phyloP scores from a whole-genome alignment of 2,329 filamentous ascomycete genomes.

The Zelopaecilomyces penicillatus region DNA sequence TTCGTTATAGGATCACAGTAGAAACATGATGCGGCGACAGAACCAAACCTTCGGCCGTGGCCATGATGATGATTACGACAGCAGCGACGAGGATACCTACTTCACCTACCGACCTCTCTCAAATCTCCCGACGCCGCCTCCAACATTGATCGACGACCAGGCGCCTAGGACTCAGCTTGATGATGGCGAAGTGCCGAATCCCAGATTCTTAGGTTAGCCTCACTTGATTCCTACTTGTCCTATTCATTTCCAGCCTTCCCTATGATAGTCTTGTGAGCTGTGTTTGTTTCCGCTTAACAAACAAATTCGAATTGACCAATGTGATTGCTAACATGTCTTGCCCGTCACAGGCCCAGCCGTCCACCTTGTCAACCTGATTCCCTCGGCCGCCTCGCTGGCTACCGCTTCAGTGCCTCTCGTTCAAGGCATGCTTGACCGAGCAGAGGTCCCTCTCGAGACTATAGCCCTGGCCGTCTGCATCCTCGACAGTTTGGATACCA shows the following conservation, averaged over 20 bases:
- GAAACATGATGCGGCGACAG: conserved; percentile 8
- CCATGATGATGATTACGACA: conserved; percentile 9
- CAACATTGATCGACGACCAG: conserved; percentile 42
- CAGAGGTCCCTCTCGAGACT: conserved; percentile 50
- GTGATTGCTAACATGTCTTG: conserved; percentile 8
- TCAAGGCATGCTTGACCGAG: conserved; percentile 51
- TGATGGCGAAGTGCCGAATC: conserved; percentile 36
- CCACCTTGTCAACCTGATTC: conserved; percentile 59
- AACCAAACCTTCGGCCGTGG: too few species aligned
- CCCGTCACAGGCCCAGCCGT: conserved; percentile 48
- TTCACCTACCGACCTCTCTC: conserved; percentile 61
- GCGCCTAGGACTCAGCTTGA: conserved; percentile 26
- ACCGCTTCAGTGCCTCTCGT: conserved; percentile 50
- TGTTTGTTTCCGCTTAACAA: too few species aligned
- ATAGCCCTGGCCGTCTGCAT: conserved; percentile 59
- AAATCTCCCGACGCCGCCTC: conserved; percentile 59
- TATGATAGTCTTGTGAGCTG: too few species aligned
- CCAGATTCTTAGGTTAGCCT: conserved; percentile 29
- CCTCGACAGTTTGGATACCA: conserved; percentile 54
- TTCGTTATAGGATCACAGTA: background rate
- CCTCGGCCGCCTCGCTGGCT: conserved; percentile 52
- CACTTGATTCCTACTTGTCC: background rate
- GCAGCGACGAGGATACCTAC: conserved; percentile 42
- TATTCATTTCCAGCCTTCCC: too few species aligned
- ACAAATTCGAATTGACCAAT: background rate